Conservation (phyloP, 345 rosid genomes). For the Stellera chamaejasme region DNA sequence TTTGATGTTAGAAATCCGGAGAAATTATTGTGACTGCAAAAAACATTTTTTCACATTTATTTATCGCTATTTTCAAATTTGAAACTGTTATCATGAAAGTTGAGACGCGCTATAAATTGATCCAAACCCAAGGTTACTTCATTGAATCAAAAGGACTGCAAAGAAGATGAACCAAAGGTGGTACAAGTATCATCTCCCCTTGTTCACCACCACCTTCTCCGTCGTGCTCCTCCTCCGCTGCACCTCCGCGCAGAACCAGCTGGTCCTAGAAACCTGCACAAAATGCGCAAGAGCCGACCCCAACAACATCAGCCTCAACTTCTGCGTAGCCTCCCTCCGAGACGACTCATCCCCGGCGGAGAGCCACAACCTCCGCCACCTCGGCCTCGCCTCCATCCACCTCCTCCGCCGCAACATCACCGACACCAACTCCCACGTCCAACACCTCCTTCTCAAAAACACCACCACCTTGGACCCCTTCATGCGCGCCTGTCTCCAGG, state of each 20-base stretch:
- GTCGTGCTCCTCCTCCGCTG: slow-evolving; percentile 1
- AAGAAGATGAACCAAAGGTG: too few relatives aligned
- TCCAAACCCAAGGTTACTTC: too few relatives aligned
- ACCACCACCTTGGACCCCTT: slow-evolving; percentile 25
- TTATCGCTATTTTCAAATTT: too few relatives aligned
- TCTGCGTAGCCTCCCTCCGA: slow-evolving; percentile 36
- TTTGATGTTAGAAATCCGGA: too few relatives aligned
- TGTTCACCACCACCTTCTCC: slow-evolving; percentile 7
- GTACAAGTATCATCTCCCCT: neutral
- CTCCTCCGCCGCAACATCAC: slow-evolving; percentile 32
- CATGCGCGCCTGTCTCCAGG: slow-evolving; percentile 23
- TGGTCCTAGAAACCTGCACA: slow-evolving; percentile 41
- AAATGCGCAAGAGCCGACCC: slow-evolving; percentile 27
- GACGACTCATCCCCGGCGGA: slow-evolving; percentile 21
- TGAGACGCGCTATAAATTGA: too few relatives aligned
- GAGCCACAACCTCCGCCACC: slow-evolving; percentile 25
- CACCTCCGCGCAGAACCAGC: slow-evolving; percentile 11
- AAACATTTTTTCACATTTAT: too few relatives aligned
- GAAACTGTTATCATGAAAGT: too few relatives aligned
- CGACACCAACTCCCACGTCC: slow-evolving; percentile 18
- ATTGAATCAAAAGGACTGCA: too few relatives aligned
- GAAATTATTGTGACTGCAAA: too few relatives aligned
- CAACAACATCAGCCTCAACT: slow-evolving; percentile 28
- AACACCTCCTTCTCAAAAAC: slow-evolving; percentile 18
- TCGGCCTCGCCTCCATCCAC: slow-evolving; percentile 41